Evolutionary conservation across 2,329 filamentous ascomycete species (phyloP).

Genomic region (Fusarium torreyae): DNA sequence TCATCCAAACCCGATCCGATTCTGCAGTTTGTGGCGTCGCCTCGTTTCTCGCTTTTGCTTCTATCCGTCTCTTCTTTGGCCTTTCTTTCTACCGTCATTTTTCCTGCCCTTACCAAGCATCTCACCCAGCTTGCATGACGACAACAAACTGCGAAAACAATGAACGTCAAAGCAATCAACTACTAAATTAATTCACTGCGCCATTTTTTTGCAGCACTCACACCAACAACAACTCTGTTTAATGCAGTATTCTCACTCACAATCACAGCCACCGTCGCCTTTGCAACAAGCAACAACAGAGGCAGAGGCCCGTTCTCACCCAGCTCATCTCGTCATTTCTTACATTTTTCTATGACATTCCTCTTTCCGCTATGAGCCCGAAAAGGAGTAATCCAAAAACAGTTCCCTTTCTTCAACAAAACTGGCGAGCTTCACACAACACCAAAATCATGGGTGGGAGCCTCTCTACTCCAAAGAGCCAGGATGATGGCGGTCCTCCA

Average conservation of each 20-base stretch:
- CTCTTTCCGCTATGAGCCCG: constrained; percentile 64
- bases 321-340: constrained; percentile 25
- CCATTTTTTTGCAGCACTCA: constrained; percentile 20
- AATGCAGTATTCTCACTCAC: constrained; percentile 11
- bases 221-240: constrained; percentile 12
- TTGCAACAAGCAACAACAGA: constrained; percentile 5
- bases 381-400: constrained; percentile 63
- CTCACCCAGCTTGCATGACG: constrained; percentile 34
- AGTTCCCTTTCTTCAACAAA: constrained; percentile 69
- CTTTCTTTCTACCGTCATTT: constrained; percentile 29
- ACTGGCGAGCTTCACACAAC: constrained; percentile 65
- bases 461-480: constrained; percentile 50
- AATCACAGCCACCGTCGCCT: constrained; percentile 5
- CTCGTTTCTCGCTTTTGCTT: constrained; percentile 32
- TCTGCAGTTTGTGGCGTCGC: constrained; percentile 38
- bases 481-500: constrained; percentile 58
- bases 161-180: constrained; percentile 41
- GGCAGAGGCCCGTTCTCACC: constrained; percentile 23
- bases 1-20: constrained; percentile 1
- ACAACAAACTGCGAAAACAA: constrained; percentile 39
- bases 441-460: constrained; percentile 61
- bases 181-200: constrained; percentile 42
- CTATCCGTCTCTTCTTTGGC: constrained; percentile 28
- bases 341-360: constrained; percentile 52
- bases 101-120: constrained; percentile 26